Conservation (phyloP, 371 early-diverging fungal species). For the Mucor circinelloides region DNA sequence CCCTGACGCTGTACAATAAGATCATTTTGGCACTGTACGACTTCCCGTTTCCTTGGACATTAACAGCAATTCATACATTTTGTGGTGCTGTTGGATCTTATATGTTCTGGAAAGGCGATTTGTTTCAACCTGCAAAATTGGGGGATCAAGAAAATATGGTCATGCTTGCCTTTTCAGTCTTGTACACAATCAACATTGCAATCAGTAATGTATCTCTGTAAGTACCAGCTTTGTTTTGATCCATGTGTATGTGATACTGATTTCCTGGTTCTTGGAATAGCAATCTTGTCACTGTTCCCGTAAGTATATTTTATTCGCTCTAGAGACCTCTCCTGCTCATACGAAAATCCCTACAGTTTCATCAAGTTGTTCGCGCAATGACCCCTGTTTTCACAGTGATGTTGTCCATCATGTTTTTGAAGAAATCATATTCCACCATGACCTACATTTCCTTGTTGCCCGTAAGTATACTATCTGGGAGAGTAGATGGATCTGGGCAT, state of each 20-base stretch:
- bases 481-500: neutral
- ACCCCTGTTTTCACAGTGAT: constrained; percentile 83
- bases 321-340: neutral
- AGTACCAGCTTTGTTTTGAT: constrained; percentile 30
- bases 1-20: constrained; percentile 87
- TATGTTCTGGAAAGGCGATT: constrained; percentile 51
- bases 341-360: constrained; percentile 45
- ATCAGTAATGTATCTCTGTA: constrained; percentile 84
- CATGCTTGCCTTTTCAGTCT: constrained; percentile 78
- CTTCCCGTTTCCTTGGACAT: constrained; percentile 87
- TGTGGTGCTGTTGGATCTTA: constrained; percentile 72
- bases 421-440: constrained; percentile 58
- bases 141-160: constrained; percentile 64
- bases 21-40: constrained; percentile 70
- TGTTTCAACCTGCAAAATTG: constrained; percentile 62
- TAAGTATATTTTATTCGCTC: constrained; percentile 22
- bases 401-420: constrained; percentile 59
- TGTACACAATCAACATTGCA: constrained; percentile 90
- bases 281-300: constrained; percentile 56
- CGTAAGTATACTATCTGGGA: constrained; percentile 26
- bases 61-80: constrained; percentile 84
- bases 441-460: constrained; percentile 68
- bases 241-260: neutral
- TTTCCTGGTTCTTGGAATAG: constrained; percentile 18
- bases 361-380: constrained; percentile 88